These are phyloP conservation scores for Amborella trichopoda DNA, from an alignment of 164 flowering plant genomes.

Conservation along the genomic window DNA sequence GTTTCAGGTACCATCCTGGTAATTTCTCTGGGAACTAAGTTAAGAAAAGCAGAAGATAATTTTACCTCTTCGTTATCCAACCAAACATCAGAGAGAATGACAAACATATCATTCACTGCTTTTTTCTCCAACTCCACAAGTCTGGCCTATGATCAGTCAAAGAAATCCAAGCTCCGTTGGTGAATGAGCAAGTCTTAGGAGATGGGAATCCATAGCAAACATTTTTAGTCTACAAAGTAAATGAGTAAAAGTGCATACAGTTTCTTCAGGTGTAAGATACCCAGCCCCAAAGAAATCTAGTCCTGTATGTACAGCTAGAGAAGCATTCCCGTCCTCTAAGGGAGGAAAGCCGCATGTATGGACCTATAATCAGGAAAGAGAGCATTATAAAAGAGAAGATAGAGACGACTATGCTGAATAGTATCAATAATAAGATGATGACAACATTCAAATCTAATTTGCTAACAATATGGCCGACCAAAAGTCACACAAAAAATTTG, in stretches of 20 bases:
- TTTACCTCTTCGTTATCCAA: slow-evolving; percentile 78
- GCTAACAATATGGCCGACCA: no score
- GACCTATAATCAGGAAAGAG: no score
- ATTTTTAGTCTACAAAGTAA: no score
- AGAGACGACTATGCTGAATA: no score
- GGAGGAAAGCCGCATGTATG: slow-evolving; percentile 96
- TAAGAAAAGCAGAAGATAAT: no score
- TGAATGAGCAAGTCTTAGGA: background rate
- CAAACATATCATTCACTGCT: slow-evolving; percentile 90
- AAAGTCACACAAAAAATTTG: no score
- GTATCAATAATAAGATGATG: no score
- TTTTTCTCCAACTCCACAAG: slow-evolving; percentile 61
- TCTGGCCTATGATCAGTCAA: slow-evolving; percentile 36
- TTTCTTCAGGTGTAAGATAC: slow-evolving; percentile 51
- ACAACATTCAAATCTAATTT: no score
- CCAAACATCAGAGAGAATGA: slow-evolving; percentile 86
- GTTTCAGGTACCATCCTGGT: no score
- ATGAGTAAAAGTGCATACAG: slow-evolving; percentile 59
- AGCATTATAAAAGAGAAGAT: no score
- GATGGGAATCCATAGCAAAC: background rate
- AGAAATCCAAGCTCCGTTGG: slow-evolving; percentile 12
- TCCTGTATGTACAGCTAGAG: slow-evolving; percentile 42
- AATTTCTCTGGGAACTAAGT: no score
- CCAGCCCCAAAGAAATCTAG: slow-evolving; percentile 92
- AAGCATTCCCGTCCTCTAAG: slow-evolving; percentile 75